These are phyloP conservation scores for Wickerhamomyces sp. DNA, from an alignment of 1,139 yeast species.

Conservation along the genomic window DNA sequence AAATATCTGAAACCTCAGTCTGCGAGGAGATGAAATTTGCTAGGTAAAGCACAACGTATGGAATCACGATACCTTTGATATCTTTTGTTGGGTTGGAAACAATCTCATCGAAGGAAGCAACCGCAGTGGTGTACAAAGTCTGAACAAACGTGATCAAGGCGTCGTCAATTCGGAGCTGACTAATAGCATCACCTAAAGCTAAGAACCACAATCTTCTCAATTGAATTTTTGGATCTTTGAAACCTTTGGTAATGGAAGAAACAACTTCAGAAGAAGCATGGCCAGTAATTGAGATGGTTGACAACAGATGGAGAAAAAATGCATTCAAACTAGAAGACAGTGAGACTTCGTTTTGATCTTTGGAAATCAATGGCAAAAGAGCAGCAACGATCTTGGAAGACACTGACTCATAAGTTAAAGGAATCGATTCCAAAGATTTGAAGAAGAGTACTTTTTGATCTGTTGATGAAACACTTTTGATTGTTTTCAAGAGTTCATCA, in stretches of 20 bases:
- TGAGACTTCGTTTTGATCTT: slow-evolving; percentile 73
- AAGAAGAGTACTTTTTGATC: slow-evolving; percentile 59
- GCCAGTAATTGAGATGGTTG: slow-evolving; percentile 6
- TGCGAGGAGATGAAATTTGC: slow-evolving; percentile 10
- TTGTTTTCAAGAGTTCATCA: slow-evolving; percentile 50
- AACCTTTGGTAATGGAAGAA: slow-evolving; percentile 46
- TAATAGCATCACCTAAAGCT: slow-evolving; percentile 37
- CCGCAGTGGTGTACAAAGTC: slow-evolving; percentile 26
- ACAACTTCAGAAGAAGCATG: slow-evolving; percentile 13
- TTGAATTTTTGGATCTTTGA: slow-evolving; percentile 57
- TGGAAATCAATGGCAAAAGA: slow-evolving; percentile 48
- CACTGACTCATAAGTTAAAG: slow-evolving; percentile 23
- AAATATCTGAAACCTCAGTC: slow-evolving; percentile 19
- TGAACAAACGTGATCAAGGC: slow-evolving; percentile 21
- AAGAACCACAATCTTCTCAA: slow-evolving; percentile 67
- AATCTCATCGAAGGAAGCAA: slow-evolving; percentile 35
- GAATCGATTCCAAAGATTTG: slow-evolving; percentile 31
- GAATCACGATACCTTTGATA: slow-evolving; percentile 41
- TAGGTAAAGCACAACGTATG: slow-evolving; percentile 36
- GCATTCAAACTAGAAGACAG: slow-evolving; percentile 47
- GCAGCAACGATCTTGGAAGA: slow-evolving; percentile 36
- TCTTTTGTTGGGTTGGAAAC: slow-evolving; percentile 41
- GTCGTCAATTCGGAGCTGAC: slow-evolving; percentile 16
- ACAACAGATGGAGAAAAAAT: slow-evolving; percentile 39
- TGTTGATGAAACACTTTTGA: slow-evolving; percentile 58